phyloP scores from a whole-genome alignment of 768 basidiomycete species.

The Panus rudis region DNA sequence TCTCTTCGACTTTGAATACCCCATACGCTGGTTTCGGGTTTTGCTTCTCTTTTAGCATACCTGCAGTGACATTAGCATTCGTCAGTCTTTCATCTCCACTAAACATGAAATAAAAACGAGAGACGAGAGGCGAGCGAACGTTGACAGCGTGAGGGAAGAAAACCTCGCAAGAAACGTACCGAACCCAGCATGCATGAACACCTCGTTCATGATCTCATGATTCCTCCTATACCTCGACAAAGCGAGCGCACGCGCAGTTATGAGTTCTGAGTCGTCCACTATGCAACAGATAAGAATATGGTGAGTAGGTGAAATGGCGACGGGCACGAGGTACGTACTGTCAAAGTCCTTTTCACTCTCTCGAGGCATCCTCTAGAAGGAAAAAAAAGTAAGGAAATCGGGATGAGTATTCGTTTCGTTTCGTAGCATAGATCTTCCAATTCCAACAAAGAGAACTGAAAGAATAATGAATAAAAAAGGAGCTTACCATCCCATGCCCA shows the following conservation, averaged over 20 bases:
- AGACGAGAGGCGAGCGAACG: background rate
- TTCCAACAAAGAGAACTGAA: too few species aligned
- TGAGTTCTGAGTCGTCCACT: conserved; percentile 39
- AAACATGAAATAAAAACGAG: conserved; percentile 26
- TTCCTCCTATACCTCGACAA: conserved; percentile 70
- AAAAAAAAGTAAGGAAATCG: too few species aligned
- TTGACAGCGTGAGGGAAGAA: conserved; percentile 1
- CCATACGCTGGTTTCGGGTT: conserved; percentile 6
- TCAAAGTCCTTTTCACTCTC: conserved; percentile 59
- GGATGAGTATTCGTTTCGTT: too few species aligned
- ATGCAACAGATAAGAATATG: background rate
- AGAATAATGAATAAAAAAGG: too few species aligned
- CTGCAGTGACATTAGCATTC: conserved; percentile 1
- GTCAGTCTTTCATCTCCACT: too few species aligned
- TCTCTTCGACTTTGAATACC: conserved; percentile 9
- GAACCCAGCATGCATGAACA: conserved; percentile 69
- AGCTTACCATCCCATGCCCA: too few species aligned
- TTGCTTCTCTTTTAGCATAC: conserved; percentile 5
- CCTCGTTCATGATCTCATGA: conserved; percentile 79
- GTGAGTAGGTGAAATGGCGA: background rate
- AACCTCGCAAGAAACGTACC: conserved; percentile 26
- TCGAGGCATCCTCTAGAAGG: too few species aligned
- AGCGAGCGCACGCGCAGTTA: conserved; percentile 68
- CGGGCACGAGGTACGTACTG: conserved; percentile 33
- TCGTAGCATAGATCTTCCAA: too few species aligned